Base-by-base conservation (phyloP, 345 rosid species). In the Dipteronia dyeriana region DNA sequence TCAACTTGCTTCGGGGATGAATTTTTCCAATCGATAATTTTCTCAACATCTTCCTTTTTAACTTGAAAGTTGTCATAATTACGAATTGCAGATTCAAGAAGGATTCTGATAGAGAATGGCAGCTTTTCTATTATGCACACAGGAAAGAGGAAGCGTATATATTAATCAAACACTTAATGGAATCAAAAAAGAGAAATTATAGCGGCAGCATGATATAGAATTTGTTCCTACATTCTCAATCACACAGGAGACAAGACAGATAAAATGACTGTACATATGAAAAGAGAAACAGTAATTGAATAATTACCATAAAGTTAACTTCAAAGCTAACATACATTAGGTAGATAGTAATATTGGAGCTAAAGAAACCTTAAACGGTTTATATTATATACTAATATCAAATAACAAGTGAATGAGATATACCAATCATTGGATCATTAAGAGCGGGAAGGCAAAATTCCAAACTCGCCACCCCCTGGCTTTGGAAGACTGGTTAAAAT, bases 11-110 rank as follows among this genome's bases (percentile, higher is more conserved):
- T 94, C 2, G 97, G 97, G 25, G 98, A 78, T 6, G 93, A 71
- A 34, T 90, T 96, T 82, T 91, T 94, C 99, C 99, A 96, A 68
- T 96, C 97, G 66, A 92, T 84, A 23, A 96, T 96, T 85, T 96
- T 96, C 90, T 96, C 98, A 66, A 94, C 94, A 84, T 96, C 99
- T 57, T 87, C 89, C 83, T 89, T 91, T 34, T 88, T 92, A 22
- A 96, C 99, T 89, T 94, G 99, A 79, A 92, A 96, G 86, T 96
- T 89, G 84, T 96, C 99, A 76, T 97, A 96, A 68, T 96, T 91
- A 56, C 99, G 95, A 79, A 96, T 88, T 0, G 99, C 97, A 57
- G 99, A 96, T 79, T 96, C 99, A 64, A 96, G 94, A 75, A 96
- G 91, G 70, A 96, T 96, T 83, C 91, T 94, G 41, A 96, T 87